A percentile compares a stretch with the other conserved stretches of the same genome.
Conservation (phyloP, 805 yeast species). For the Saccharomycopsis schoenii region DNA sequence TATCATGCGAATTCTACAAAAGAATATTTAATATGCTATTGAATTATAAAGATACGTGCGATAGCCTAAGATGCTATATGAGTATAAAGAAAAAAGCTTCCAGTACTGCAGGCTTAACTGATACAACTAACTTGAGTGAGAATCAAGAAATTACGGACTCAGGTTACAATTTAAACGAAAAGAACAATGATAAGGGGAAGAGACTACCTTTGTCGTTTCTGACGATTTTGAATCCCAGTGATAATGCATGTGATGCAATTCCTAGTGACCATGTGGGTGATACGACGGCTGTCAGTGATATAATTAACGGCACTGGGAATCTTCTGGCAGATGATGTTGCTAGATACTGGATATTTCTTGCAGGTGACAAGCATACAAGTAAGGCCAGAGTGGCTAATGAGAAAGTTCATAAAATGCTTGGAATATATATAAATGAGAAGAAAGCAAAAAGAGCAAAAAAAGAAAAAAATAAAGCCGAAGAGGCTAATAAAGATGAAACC, state of each 20-base stretch:
- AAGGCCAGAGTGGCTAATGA: neutral
- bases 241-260: neutral
- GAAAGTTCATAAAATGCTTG: neutral
- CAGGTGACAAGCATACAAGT: neutral
- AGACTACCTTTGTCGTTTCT: neutral
- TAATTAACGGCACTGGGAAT: neutral
- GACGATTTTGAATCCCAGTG: neutral
- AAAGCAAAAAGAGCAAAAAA: neutral
- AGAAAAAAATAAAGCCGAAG: neutral
- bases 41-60: neutral
- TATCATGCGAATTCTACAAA: neutral
- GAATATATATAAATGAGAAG: neutral
- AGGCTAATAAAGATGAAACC: no score
- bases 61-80: neutral
- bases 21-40: neutral
- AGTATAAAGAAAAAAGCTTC: neutral
- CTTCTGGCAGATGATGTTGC: slow-evolving; percentile 1
- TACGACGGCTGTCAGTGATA: neutral
- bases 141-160: no score
- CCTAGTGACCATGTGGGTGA: no score
- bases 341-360: slow-evolving; percentile 3
- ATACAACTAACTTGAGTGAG: neutral
- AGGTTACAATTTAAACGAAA: no score
- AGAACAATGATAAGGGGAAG: no score
- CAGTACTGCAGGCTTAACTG: neutral